These are phyloP conservation scores for Exsudoporus frostii DNA, from an alignment of 768 basidiomycete species.

Conservation along the genomic window DNA sequence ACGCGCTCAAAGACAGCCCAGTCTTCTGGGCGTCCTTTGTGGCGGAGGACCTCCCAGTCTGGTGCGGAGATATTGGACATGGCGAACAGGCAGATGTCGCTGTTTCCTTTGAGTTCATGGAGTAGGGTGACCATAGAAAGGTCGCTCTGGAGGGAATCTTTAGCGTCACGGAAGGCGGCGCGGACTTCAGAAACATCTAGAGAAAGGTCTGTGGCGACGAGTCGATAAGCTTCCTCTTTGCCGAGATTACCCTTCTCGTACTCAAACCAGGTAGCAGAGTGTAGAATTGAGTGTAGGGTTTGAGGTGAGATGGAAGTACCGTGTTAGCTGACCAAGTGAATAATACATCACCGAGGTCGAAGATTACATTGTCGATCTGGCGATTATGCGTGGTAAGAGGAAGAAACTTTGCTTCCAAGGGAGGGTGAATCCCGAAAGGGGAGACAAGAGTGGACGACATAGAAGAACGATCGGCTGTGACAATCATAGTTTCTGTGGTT, in stretches of 20 bases:
- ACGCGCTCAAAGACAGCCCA: slow-evolving; percentile 20
- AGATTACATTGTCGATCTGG: slow-evolving; percentile 21
- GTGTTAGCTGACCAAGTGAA: slow-evolving; percentile 23
- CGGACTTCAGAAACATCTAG: slow-evolving; percentile 12
- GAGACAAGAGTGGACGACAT: not conserved
- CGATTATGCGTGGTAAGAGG: slow-evolving; percentile 1
- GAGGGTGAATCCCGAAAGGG: slow-evolving; percentile 1
- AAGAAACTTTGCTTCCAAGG: not conserved
- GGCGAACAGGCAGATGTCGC: slow-evolving; percentile 14
- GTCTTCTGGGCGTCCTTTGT: slow-evolving; percentile 10
- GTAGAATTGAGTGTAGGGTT: slow-evolving; percentile 10
- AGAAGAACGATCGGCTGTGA: not conserved
- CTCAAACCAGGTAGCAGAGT: slow-evolving; percentile 20
- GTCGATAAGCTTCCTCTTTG: slow-evolving; percentile 9
- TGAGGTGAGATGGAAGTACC: slow-evolving; percentile 10
- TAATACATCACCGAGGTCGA: slow-evolving; percentile 22
- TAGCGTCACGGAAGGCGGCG: slow-evolving; percentile 5
- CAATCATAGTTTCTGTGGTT: not conserved
- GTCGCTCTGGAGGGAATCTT: slow-evolving; percentile 8
- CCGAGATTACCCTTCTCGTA: slow-evolving; percentile 20
- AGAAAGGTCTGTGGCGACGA: slow-evolving; percentile 10
- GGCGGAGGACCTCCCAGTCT: slow-evolving; percentile 19
- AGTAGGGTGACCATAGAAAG: slow-evolving; percentile 15
- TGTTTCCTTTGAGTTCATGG: slow-evolving; percentile 9
- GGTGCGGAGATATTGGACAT: slow-evolving; percentile 24